Evolutionary conservation across 805 yeast genomes (phyloP).

Genomic region (Clavispora vitiphila): DNA sequence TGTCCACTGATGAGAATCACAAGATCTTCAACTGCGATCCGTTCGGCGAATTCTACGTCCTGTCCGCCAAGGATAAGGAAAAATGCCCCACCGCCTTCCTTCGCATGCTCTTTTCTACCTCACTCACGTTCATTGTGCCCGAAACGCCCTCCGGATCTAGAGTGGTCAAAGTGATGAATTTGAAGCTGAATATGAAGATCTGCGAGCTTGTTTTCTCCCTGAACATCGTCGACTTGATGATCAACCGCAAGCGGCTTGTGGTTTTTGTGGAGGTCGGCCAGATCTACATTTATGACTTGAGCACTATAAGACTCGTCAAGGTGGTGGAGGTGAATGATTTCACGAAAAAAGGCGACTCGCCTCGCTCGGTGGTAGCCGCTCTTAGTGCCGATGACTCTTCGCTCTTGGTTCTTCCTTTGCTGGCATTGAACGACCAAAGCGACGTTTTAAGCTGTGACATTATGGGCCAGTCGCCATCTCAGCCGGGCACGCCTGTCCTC

Average conservation of each 20-base stretch:
- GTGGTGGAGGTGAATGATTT: slow-evolving; percentile 26
- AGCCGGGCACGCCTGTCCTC: slow-evolving; percentile 10
- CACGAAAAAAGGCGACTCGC: neutral
- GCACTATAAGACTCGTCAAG: slow-evolving; percentile 74
- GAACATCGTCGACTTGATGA: slow-evolving; percentile 60
- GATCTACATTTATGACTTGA: slow-evolving; percentile 81
- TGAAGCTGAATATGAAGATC: slow-evolving; percentile 46
- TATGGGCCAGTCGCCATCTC: neutral
- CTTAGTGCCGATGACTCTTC: slow-evolving; percentile 33
- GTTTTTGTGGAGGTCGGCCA: slow-evolving; percentile 73
- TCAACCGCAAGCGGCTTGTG: slow-evolving; percentile 77
- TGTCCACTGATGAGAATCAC: slow-evolving; percentile 28
- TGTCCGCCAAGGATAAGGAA: slow-evolving; percentile 8
- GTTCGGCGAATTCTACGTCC: slow-evolving; percentile 38
- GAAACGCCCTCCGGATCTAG: slow-evolving; percentile 24
- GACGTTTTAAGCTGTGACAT: slow-evolving; percentile 24
- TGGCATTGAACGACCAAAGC: slow-evolving; percentile 24
- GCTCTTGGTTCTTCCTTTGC: slow-evolving; percentile 31
- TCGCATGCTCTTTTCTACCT: slow-evolving; percentile 38
- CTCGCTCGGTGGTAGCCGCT: slow-evolving; percentile 26
- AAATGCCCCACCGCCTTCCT: slow-evolving; percentile 26
- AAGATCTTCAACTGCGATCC: slow-evolving; percentile 43
- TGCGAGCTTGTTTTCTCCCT: slow-evolving; percentile 89
- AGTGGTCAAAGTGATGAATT: slow-evolving; percentile 33
- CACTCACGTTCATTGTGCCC: slow-evolving; percentile 38